phyloP scores from a whole-genome alignment of 495 filamentous ascomycete genomes.

The Trichocladium uniseriatum region DNA sequence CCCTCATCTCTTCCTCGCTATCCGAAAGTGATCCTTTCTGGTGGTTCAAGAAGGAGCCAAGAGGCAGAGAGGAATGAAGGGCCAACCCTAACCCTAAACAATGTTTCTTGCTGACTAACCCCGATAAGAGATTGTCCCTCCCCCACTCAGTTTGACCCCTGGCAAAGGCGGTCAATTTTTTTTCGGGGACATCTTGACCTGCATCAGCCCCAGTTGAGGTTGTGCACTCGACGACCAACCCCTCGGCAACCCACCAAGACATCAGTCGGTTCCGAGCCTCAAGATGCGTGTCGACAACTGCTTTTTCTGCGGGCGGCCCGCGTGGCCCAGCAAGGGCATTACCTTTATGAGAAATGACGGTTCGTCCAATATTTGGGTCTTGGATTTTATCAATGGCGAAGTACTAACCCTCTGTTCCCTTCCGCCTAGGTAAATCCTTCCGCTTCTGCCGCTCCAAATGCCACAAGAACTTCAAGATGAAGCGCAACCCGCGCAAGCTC shows the following conservation, averaged over 20 bases:
- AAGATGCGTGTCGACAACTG: conserved; percentile 64
- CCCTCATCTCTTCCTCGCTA: too few species aligned
- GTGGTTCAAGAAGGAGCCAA: too few species aligned
- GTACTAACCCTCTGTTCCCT: conserved; percentile 3
- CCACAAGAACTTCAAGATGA: conserved; percentile 99
- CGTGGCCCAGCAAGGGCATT: conserved; percentile 85
- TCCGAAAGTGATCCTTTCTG: too few species aligned
- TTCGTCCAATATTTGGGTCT: conserved; percentile 29
- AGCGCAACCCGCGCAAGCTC: conserved; percentile 69
- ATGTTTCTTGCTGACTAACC: background rate
- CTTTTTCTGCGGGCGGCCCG: conserved; percentile 77
- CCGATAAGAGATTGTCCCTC: background rate
- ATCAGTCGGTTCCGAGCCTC: conserved; percentile 8
- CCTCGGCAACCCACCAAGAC: conserved; percentile 10
- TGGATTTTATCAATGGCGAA: background rate
- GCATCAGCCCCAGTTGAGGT: conserved; percentile 4
- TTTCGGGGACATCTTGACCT: conserved; percentile 1
- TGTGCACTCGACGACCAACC: conserved; percentile 5
- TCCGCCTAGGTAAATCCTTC: conserved; percentile 50
- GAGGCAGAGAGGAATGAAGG: too few species aligned
- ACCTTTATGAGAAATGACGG: conserved; percentile 64
- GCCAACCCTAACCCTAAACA: conserved; percentile 1
- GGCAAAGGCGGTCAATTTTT: conserved; percentile 19
- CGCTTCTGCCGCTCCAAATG: conserved; percentile 79
- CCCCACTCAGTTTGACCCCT: conserved; percentile 1